Conservation (phyloP, 169 alveolate genomes). For the Eimeria zaria region DNA sequence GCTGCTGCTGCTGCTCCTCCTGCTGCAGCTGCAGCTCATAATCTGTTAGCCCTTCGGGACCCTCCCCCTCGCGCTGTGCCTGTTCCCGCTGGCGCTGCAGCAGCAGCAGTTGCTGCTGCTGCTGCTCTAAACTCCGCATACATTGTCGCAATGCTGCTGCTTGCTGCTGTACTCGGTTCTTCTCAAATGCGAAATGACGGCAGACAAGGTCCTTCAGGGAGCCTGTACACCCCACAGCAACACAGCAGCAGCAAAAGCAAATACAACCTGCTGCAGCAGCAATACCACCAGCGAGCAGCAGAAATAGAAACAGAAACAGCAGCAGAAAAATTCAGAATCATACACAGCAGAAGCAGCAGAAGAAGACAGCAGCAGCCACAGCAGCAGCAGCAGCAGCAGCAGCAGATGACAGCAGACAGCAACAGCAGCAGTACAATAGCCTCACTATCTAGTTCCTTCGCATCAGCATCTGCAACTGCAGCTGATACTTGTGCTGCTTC, state of each 20-base stretch:
- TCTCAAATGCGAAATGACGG: slow-evolving; percentile 79
- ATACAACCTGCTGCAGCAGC: not conserved
- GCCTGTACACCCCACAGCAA: slow-evolving; percentile 49
- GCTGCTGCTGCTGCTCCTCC: slow-evolving; percentile 50
- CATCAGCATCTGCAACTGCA: slow-evolving; percentile 46
- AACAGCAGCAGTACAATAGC: not conserved
- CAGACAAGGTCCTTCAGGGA: slow-evolving; percentile 73
- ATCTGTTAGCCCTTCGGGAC: not conserved
- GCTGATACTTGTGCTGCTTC: slow-evolving; percentile 50
- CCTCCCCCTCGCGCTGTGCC: not conserved
- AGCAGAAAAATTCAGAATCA: too few relatives aligned
- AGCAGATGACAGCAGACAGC: not conserved
- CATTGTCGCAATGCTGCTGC: slow-evolving; percentile 62
- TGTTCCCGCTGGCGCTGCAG: slow-evolving; percentile 40
- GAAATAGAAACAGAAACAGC: not conserved
- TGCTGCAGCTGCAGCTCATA: slow-evolving; percentile 52
- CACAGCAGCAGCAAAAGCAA: slow-evolving; percentile 13
- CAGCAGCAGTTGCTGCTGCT: slow-evolving; percentile 54
- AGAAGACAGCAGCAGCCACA: not conserved
- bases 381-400: slow-evolving; percentile 7
- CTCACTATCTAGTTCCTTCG: slow-evolving; percentile 38
- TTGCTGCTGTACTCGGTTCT: slow-evolving; percentile 83
- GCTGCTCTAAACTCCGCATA: slow-evolving; percentile 16
- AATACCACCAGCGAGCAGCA: not conserved
- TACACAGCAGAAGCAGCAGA: not conserved